Base-by-base conservation (phyloP, 257 asterid genomes). In the Handroanthus guayacan region DNA sequence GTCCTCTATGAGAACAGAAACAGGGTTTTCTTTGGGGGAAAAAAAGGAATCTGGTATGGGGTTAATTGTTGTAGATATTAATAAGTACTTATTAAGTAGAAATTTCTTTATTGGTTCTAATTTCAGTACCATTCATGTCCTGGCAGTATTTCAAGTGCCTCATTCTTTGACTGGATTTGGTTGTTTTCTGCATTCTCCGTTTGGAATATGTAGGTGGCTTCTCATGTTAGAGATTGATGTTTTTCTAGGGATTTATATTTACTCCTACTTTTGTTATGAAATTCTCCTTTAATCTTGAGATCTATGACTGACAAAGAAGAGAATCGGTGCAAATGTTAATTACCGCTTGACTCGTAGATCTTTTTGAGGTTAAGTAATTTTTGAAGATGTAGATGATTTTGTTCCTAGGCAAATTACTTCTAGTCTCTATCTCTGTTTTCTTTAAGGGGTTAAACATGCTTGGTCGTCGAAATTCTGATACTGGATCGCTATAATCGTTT, bases 41-140 rank as follows among this genome's bases (percentile, higher is more conserved):
- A 47, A 47, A 47, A 52, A 16, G 5, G 58, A 14, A 52, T 52
- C 58, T 17, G 37, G 55, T 47, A 50, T 18, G 66, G 57, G 75
- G 70, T 71, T 48, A 68, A 78, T 74, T 78, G 39, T 39, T 45
- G 55, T 14, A 56, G 58, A 31, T 73, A 4, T 36, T 64, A 64
- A n/a, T 50, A 54, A 62, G 68, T 70, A 76, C 47, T 56, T 57
- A 5, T 64, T 71, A 61, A 56, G 72, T 81, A 36, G 75, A 60
- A 36, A 60, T 38, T 52, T 74, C 18, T 54, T 62, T 25, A 9
- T 45, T 61, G 62, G 75, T 38, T 67, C 48, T 68, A 62, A 56
- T 55, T 17, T 45, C 45, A 54, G 69, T 47, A 66, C 18, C 50
- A 37, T 74, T 74, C 43, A 36, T 31, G 64, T 48, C 18, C 64